A percentile compares a stretch with the other conserved stretches of the same genome.
Evolutionary conservation across 1,284 basidiomycete genomes (phyloP).

Genomic region (Leucoagaricus sp.): DNA sequence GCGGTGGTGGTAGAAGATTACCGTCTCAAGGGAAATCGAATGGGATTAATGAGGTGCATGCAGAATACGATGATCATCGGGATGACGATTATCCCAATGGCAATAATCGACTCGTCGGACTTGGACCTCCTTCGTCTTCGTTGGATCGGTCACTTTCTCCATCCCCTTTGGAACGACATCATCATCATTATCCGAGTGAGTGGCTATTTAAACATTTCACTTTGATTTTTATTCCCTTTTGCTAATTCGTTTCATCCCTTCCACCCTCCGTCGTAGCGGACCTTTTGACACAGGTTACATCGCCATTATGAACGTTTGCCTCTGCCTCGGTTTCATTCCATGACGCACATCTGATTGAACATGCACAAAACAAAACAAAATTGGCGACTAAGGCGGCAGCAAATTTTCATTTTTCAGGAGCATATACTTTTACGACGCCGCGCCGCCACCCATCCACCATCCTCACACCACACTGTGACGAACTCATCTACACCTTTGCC

Average conservation of each 20-base stretch:
- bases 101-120: no score
- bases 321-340: no score
- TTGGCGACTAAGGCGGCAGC: no score
- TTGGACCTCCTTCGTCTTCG: slow-evolving; percentile 19
- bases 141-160: slow-evolving; percentile 29
- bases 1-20: neutral
- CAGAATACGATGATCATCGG: slow-evolving; percentile 25
- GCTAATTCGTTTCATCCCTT: neutral
- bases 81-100: neutral
- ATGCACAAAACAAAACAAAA: no score
- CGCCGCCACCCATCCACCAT: no score
- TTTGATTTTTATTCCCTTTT: neutral
- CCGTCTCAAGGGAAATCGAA: slow-evolving; percentile 15
- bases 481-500: no score
- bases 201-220: slow-evolving; percentile 3
- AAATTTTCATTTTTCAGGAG: no score
- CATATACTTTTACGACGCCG: no score
- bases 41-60: slow-evolving; percentile 24
- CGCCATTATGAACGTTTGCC: neutral
- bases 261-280: slow-evolving; percentile 43
- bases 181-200: slow-evolving; percentile 55
- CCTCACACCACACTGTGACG: no score
- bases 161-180: slow-evolving; percentile 47
- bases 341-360: no score
- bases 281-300: slow-evolving; percentile 56